A percentile compares a stretch with the other conserved stretches of the same genome.
phyloP scores from a whole-genome alignment of 768 basidiomycete species.

The Xerocomellus amylosporus region DNA sequence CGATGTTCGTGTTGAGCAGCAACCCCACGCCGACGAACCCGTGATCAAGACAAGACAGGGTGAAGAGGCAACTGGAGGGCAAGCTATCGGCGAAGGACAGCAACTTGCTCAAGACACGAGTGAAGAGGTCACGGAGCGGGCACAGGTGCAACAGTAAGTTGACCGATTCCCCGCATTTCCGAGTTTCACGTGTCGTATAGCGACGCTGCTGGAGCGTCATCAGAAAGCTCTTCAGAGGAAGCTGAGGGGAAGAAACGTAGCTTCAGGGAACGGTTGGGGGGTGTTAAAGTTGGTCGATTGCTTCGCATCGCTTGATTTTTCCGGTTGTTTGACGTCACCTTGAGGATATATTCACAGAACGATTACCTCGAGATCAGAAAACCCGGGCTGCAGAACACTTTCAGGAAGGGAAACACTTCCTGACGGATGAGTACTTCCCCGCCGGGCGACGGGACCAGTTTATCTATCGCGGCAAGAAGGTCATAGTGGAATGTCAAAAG shows the following conservation, averaged over 20 bases:
- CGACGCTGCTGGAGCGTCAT: slow-evolving; percentile 25
- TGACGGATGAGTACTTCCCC: slow-evolving; percentile 85
- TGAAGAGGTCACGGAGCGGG: slow-evolving; percentile 8
- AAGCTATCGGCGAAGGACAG: slow-evolving; percentile 21
- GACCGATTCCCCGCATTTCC: too few species aligned
- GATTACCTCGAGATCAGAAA: slow-evolving; percentile 67
- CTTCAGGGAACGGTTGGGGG: slow-evolving; percentile 31
- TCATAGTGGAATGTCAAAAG: slow-evolving; percentile 88
- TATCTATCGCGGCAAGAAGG: slow-evolving; percentile 92
- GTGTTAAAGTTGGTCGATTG: slow-evolving; percentile 27
- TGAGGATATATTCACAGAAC: slow-evolving; percentile 47
- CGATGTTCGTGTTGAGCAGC: slow-evolving; percentile 43
- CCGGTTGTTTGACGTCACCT: slow-evolving; percentile 1
- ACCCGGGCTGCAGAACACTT: slow-evolving; percentile 50
- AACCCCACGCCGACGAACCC: slow-evolving; percentile 49
- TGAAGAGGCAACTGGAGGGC: slow-evolving; percentile 29
- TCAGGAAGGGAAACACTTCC: slow-evolving; percentile 61
- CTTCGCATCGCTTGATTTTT: background rate
- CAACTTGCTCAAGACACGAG: slow-evolving; percentile 9
- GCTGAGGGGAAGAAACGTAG: slow-evolving; percentile 37
- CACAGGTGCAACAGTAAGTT: slow-evolving; percentile 17
- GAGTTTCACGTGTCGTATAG: background rate
- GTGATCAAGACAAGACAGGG: slow-evolving; percentile 34
- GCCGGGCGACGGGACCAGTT: slow-evolving; percentile 89
- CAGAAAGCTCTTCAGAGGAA: slow-evolving; percentile 25